phyloP scores from a whole-genome alignment of 164 flowering plant genomes.

The Aristolochia fimbriata region DNA sequence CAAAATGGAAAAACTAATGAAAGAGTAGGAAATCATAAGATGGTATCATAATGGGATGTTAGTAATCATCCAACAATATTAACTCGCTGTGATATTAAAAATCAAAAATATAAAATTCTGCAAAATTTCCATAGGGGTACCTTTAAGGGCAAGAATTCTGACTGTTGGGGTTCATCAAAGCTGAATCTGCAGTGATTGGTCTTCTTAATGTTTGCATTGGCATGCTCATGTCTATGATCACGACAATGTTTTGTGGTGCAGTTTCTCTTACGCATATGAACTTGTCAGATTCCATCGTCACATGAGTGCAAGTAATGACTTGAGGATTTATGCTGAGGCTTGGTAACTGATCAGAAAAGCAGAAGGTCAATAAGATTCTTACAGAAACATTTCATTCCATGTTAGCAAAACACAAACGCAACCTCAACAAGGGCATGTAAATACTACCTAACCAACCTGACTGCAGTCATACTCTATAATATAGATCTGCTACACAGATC shows the following conservation, averaged over 20 bases:
- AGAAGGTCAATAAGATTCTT: neutral
- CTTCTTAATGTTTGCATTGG: slow-evolving; percentile 95
- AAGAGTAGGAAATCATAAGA: no score
- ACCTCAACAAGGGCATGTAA: neutral
- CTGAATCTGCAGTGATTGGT: slow-evolving; percentile 98
- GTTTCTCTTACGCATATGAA: slow-evolving; percentile 98
- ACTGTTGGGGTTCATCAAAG: slow-evolving; percentile 92
- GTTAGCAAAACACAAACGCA: neutral
- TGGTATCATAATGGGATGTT: no score
- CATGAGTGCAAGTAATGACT: slow-evolving; percentile 91
- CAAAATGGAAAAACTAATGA: no score
- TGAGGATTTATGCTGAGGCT: slow-evolving; percentile 88
- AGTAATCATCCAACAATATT: neutral
- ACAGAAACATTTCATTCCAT: neutral
- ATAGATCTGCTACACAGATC: slow-evolving; percentile 1
- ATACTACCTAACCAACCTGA: neutral
- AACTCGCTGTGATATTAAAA: no score
- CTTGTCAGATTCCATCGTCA: slow-evolving; percentile 98
- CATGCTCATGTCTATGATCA: slow-evolving; percentile 93
- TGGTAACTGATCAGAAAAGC: slow-evolving; percentile 50
- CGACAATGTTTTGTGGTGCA: slow-evolving; percentile 92
- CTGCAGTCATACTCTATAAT: neutral
- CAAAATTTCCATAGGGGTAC: slow-evolving; percentile 19
- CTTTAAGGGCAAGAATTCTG: slow-evolving; percentile 95
- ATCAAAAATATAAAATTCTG: no score